These are phyloP conservation scores for Coriolopsis trogii DNA, from an alignment of 1,284 basidiomycete species.

Conservation along the genomic window DNA sequence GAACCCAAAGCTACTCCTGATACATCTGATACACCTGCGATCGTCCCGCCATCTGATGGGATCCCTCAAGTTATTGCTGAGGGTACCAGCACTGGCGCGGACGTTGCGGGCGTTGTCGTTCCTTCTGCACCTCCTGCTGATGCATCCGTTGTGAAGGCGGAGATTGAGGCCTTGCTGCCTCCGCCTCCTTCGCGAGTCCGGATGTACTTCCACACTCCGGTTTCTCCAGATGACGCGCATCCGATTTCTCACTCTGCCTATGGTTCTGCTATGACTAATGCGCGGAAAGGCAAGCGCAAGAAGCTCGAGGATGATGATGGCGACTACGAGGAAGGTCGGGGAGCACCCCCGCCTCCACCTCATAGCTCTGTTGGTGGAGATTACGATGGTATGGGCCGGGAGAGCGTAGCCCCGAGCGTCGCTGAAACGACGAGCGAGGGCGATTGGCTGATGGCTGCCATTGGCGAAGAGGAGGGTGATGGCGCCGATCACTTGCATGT, in stretches of 20 bases:
- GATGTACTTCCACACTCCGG: slow-evolving; percentile 87
- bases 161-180: slow-evolving; percentile 33
- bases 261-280: slow-evolving; percentile 51
- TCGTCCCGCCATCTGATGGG: slow-evolving; percentile 19
- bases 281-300: slow-evolving; percentile 80
- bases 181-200: slow-evolving; percentile 77
- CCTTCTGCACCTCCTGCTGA: slow-evolving; percentile 13
- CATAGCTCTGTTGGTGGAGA: slow-evolving; percentile 40
- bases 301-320: slow-evolving; percentile 83
- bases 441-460: slow-evolving; percentile 85
- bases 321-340: slow-evolving; percentile 70
- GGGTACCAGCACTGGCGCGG: slow-evolving; percentile 18
- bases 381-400: slow-evolving; percentile 51
- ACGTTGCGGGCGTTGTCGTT: slow-evolving; percentile 8
- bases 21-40: slow-evolving; percentile 19
- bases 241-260: slow-evolving; percentile 58
- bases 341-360: slow-evolving; percentile 63
- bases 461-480: slow-evolving; percentile 63
- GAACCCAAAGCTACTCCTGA: slow-evolving; percentile 25
- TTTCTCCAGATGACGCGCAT: slow-evolving; percentile 75
- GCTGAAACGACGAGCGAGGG: slow-evolving; percentile 73
- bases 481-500: slow-evolving; percentile 48
- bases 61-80: slow-evolving; percentile 24
- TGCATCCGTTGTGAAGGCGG: slow-evolving; percentile 32
- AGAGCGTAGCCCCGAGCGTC: slow-evolving; percentile 68